Evolutionary conservation across 1,284 basidiomycete species (phyloP).

Genomic region (Moesziomyces globuligerus): DNA sequence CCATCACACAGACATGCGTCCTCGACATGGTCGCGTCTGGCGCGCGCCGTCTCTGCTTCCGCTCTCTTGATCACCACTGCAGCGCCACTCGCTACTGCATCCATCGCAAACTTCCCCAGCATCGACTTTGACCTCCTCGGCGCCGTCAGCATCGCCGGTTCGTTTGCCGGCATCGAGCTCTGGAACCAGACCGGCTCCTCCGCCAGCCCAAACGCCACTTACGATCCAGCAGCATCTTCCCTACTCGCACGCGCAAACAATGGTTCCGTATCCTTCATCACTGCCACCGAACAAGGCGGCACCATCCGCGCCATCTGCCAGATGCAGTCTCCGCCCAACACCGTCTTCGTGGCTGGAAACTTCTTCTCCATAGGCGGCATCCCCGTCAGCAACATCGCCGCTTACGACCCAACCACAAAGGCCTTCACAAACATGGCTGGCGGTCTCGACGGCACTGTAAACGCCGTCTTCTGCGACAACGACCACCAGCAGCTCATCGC

Average conservation of each 20-base stretch:
- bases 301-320: conserved; percentile 65
- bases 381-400: conserved; percentile 56
- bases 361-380: conserved; percentile 62
- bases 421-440: conserved; percentile 43
- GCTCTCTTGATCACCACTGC: conserved; percentile 29
- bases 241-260: conserved; percentile 56
- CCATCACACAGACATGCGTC: conserved; percentile 1
- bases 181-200: conserved; percentile 52
- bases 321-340: conserved; percentile 36
- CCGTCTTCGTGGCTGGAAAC: conserved; percentile 66
- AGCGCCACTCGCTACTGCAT: conserved; percentile 20
- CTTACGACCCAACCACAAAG: conserved; percentile 47
- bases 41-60: conserved; percentile 19
- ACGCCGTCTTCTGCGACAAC: conserved; percentile 83
- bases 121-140: conserved; percentile 64
- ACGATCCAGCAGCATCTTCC: conserved; percentile 51
- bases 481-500: conserved; percentile 80
- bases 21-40: conserved; percentile 5
- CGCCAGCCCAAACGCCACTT: conserved; percentile 42
- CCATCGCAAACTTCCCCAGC: conserved; percentile 47
- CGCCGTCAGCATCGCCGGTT: conserved; percentile 57
- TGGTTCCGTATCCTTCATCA: conserved; percentile 60
- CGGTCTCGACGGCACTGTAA: conserved; percentile 74
- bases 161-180: conserved; percentile 57
- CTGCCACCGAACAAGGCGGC: conserved; percentile 63